Conservation (phyloP, 768 basidiomycete genomes). For the Trametes cubensis region DNA sequence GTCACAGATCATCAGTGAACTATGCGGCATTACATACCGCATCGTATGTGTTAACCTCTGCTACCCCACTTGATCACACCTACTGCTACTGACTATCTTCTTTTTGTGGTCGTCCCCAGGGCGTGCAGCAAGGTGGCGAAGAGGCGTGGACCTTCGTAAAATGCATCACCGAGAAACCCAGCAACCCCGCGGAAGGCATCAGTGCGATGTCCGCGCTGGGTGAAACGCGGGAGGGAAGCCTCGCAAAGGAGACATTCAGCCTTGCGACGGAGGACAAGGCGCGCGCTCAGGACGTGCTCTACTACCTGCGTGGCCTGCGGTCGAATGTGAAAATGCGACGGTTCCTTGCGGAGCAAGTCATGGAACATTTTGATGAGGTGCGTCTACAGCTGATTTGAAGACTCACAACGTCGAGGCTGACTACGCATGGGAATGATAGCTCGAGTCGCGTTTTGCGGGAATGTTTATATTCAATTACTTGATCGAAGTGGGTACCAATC, state of each 20-base stretch:
- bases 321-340: slow-evolving; percentile 41
- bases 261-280: slow-evolving; percentile 37
- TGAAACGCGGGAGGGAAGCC: slow-evolving; percentile 37
- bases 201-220: slow-evolving; percentile 62
- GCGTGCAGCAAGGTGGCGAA: slow-evolving; percentile 72
- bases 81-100: neutral
- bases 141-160: slow-evolving; percentile 75
- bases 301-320: slow-evolving; percentile 39
- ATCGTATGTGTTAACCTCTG: neutral
- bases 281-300: slow-evolving; percentile 34
- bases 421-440: slow-evolving; percentile 35
- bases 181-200: slow-evolving; percentile 71
- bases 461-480: slow-evolving; percentile 61
- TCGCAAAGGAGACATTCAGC: slow-evolving; percentile 46
- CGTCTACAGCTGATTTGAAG: neutral
- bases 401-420: too few relatives aligned
- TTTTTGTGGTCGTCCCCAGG: slow-evolving; percentile 39
- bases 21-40: neutral
- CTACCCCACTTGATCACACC: too few relatives aligned
- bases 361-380: slow-evolving; percentile 43
- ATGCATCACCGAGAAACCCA: slow-evolving; percentile 67
- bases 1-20: neutral
- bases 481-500: slow-evolving; percentile 53
- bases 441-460: slow-evolving; percentile 70
- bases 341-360: slow-evolving; percentile 41